Evolutionary conservation across 139 green algal genomes (phyloP).

Genomic region (Trebouxia sp.): DNA sequence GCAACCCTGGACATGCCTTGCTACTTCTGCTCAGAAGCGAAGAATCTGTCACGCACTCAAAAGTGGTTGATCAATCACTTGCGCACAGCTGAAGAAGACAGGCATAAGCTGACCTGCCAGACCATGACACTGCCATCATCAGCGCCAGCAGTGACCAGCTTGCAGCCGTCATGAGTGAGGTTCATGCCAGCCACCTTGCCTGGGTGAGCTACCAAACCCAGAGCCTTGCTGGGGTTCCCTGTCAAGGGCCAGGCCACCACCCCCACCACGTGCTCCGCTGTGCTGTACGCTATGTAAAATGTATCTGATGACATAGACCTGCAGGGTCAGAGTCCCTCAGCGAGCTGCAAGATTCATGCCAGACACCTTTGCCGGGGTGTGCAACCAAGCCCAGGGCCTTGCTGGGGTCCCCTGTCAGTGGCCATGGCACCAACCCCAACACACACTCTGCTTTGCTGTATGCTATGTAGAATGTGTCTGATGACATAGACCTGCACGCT

Average conservation of each 20-base stretch:
- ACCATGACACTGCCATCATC: slow-evolving; percentile 57
- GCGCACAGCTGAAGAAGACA: slow-evolving; percentile 23
- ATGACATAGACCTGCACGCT: slow-evolving; percentile 32
- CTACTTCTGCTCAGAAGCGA: too few relatives aligned
- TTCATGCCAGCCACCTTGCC: slow-evolving; percentile 47
- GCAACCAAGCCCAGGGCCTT: slow-evolving; percentile 73
- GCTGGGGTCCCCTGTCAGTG: slow-evolving; percentile 63
- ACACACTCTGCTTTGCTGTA: slow-evolving; percentile 61
- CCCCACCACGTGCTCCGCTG: slow-evolving; percentile 59
- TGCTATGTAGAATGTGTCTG: slow-evolving; percentile 52
- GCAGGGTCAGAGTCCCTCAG: neutral
- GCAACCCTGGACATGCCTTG: too few relatives aligned
- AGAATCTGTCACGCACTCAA: too few relatives aligned
- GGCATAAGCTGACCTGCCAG: slow-evolving; percentile 49
- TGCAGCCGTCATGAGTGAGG: slow-evolving; percentile 63
- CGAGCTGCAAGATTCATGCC: slow-evolving; percentile 40
- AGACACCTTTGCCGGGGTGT: slow-evolving; percentile 59
- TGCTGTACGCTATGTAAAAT: slow-evolving; percentile 64
- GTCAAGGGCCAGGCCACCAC: slow-evolving; percentile 69
- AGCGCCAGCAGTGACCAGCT: slow-evolving; percentile 63
- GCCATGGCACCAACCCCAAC: slow-evolving; percentile 68
- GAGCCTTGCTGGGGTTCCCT: slow-evolving; percentile 56
- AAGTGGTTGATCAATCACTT: too few relatives aligned
- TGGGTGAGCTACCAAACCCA: slow-evolving; percentile 80
- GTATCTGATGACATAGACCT: slow-evolving; percentile 36